Evolutionary conservation across 177 flowering plant species (phyloP), one percentile per base, ranked within the genome.

Genomic region (Tripterygium wilfordii): DNA sequence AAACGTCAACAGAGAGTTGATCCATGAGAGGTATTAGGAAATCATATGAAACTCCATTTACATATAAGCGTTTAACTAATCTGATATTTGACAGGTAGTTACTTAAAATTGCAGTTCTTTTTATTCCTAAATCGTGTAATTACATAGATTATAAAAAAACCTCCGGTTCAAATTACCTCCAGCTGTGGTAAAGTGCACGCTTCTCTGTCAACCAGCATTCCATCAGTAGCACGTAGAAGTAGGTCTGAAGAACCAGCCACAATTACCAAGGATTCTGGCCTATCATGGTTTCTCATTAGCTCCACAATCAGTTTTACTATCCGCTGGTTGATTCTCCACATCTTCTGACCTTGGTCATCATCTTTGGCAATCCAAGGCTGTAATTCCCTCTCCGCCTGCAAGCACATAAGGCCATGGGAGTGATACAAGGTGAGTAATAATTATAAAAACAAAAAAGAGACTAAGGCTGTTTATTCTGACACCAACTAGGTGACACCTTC

Each of bases 101-200:
- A n/a, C n/a, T n/a, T n/a, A n/a, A n/a, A n/a, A n/a, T n/a, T n/a
- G n/a, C n/a, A n/a, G n/a, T n/a, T n/a, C n/a, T n/a, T n/a, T n/a
- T n/a, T n/a, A n/a, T n/a, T n/a, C n/a, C n/a, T n/a, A n/a, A n/a
- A n/a, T n/a, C n/a, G n/a, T n/a, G n/a, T n/a, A n/a, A n/a, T n/a
- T n/a, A n/a, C n/a, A n/a, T n/a, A n/a, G n/a, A n/a, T n/a, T n/a
- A n/a, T n/a, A n/a, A n/a, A n/a, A n/a, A n/a, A n/a, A n/a, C 20
- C 15, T 31, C 9, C n/a, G n/a, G n/a, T n/a, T n/a, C n/a, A 49
- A 41, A 23, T 39, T 65, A 91, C 98, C 98, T 91, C 96, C 48
- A 91, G 65, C 59, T 88, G 98, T n/a, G 98, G 98, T 58, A 85
- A 65, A 54, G 96, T 88, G 72, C 98, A 91, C 52, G 96, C 96